Evolutionary conservation across 108 stramenopile genomes (phyloP).

Genomic region (Bacterosira constricta): DNA sequence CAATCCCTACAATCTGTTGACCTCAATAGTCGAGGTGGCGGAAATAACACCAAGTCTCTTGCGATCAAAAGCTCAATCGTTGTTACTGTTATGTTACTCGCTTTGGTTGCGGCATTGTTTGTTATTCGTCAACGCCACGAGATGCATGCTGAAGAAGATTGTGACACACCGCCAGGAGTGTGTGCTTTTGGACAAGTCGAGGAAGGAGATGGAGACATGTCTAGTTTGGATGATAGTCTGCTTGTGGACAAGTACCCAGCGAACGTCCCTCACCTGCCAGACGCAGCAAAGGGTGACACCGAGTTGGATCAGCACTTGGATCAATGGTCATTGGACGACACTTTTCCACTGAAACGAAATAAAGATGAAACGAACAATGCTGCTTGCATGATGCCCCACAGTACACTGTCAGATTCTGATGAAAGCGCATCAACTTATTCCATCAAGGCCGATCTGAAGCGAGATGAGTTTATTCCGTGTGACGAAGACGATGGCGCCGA

Average conservation of each 20-base stretch:
- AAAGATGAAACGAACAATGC: background rate
- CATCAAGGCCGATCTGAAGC: background rate
- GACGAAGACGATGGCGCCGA: background rate
- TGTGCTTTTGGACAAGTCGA: background rate
- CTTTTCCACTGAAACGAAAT: slow-evolving; percentile 4
- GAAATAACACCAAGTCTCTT: background rate
- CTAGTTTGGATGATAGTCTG: slow-evolving; percentile 16
- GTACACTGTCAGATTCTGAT: slow-evolving; percentile 8
- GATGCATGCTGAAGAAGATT: background rate
- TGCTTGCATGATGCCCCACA: background rate
- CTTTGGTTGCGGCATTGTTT: slow-evolving; percentile 1
- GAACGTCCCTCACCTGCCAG: slow-evolving; percentile 12
- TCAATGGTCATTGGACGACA: slow-evolving; percentile 34
- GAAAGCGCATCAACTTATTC: background rate
- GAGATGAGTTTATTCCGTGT: background rate
- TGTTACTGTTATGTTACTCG: slow-evolving; percentile 2
- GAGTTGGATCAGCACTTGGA: slow-evolving; percentile 4
- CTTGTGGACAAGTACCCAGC: background rate
- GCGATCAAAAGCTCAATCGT: slow-evolving; percentile 16
- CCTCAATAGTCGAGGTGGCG: background rate
- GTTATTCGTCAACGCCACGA: background rate
- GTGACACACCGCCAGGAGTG: slow-evolving; percentile 13
- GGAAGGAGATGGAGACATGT: slow-evolving; percentile 1
- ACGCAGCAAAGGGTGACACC: background rate
- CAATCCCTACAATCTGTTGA: background rate